Percentiles rank a stretch among this genome's conserved stretches.
phyloP scores from a whole-genome alignment of 148 eudicot genomes.

The Rhododendron mucronatum region DNA sequence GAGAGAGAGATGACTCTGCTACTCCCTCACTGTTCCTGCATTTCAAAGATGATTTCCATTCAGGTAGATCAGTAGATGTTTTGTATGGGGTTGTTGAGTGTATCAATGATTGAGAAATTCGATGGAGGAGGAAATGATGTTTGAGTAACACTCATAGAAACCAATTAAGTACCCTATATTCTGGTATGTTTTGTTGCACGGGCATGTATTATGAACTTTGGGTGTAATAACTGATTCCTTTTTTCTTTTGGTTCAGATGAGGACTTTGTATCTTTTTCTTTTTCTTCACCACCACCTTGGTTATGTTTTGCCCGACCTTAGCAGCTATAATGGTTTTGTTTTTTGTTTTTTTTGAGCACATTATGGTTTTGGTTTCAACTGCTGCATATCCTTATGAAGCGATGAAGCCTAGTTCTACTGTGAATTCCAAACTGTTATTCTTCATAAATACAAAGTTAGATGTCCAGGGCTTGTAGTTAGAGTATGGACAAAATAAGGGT shows the following conservation, averaged over 20 bases:
- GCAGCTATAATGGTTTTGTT: not conserved
- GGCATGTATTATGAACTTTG: not conserved
- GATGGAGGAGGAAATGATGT: not conserved
- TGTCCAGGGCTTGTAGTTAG: not conserved
- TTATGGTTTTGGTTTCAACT: not conserved
- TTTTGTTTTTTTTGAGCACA: too few species aligned
- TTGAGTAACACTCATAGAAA: not conserved
- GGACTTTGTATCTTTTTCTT: not conserved
- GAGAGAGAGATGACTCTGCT: not conserved
- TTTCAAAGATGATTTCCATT: not conserved
- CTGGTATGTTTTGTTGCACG: not conserved
- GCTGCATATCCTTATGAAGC: not conserved
- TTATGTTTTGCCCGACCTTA: not conserved
- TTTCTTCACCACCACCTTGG: conserved; percentile 1
- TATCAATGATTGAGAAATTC: not conserved
- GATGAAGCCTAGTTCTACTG: not conserved
- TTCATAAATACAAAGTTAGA: not conserved
- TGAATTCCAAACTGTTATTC: not conserved
- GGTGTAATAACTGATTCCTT: not conserved
- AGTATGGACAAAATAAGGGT: not conserved
- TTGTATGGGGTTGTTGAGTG: not conserved
- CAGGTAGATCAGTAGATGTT: not conserved
- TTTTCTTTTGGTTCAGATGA: not conserved
- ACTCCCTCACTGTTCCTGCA: not conserved
- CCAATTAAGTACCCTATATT: not conserved